phyloP scores from a whole-genome alignment of 768 basidiomycete species.

The Lactarius akahatsu region DNA sequence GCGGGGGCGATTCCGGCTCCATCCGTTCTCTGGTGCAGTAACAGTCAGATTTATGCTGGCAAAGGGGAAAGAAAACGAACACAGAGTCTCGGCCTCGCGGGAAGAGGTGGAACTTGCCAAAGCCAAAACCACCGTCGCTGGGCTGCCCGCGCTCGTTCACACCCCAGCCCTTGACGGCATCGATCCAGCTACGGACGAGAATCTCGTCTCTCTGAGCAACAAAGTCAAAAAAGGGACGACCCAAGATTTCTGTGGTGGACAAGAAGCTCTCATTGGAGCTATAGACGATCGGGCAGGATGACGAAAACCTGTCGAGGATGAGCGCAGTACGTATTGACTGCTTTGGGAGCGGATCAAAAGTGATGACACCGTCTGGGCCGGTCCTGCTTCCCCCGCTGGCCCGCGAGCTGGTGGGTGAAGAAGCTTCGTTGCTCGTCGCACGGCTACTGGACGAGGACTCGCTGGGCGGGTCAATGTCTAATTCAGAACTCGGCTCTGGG shows the following conservation, averaged over 20 bases:
- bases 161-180: slow-evolving; percentile 77
- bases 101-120: slow-evolving; percentile 63
- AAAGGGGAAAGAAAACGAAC: slow-evolving; percentile 37
- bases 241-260: slow-evolving; percentile 55
- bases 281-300: slow-evolving; percentile 63
- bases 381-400: slow-evolving; percentile 19
- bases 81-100: slow-evolving; percentile 61
- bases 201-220: slow-evolving; percentile 62
- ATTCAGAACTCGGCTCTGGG: slow-evolving; percentile 14
- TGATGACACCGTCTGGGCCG: slow-evolving; percentile 37
- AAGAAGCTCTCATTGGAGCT: slow-evolving; percentile 74
- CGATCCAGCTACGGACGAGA: slow-evolving; percentile 70
- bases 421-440: neutral
- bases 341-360: slow-evolving; percentile 62
- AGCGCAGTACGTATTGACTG: slow-evolving; percentile 77
- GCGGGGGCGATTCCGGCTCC: slow-evolving; percentile 23
- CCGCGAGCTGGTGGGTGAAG: slow-evolving; percentile 15
- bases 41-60: neutral
- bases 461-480: slow-evolving; percentile 13
- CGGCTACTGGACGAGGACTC: slow-evolving; percentile 1
- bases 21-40: slow-evolving; percentile 16
- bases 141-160: slow-evolving; percentile 83
- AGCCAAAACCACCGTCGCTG: slow-evolving; percentile 82
- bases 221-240: slow-evolving; percentile 74
- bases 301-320: slow-evolving; percentile 75